These are phyloP conservation scores for Venturia carpophila DNA, from an alignment of 2,329 filamentous ascomycete species.

Conservation along the genomic window DNA sequence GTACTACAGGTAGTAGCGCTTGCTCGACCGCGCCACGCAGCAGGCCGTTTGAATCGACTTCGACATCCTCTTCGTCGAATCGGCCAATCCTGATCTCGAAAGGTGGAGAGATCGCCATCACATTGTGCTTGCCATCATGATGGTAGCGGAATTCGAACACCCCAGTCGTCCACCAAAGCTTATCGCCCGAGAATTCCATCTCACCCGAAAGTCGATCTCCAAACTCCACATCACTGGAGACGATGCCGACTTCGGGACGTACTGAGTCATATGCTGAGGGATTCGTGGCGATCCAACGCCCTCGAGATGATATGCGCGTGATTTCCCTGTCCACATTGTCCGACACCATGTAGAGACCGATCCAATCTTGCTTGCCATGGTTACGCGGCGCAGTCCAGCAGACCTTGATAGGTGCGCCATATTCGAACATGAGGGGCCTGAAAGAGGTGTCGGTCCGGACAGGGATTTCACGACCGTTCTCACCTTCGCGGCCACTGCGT, in stretches of 20 bases:
- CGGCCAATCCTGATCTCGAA: slow-evolving; percentile 82
- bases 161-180: slow-evolving; percentile 94
- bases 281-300: slow-evolving; percentile 81
- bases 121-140: slow-evolving; percentile 83
- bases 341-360: slow-evolving; percentile 91
- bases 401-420: slow-evolving; percentile 81
- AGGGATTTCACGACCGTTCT: slow-evolving; percentile 59
- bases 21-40: slow-evolving; percentile 65
- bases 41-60: slow-evolving; percentile 50
- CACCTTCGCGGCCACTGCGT: slow-evolving; percentile 65
- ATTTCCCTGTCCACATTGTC: slow-evolving; percentile 82
- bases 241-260: slow-evolving; percentile 67
- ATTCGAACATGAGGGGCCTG: slow-evolving; percentile 74
- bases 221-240: slow-evolving; percentile 56
- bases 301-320: slow-evolving; percentile 76
- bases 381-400: slow-evolving; percentile 83
- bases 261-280: slow-evolving; percentile 67
- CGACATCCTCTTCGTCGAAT: slow-evolving; percentile 67
- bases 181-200: slow-evolving; percentile 82
- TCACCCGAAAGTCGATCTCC: slow-evolving; percentile 57
- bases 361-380: slow-evolving; percentile 88
- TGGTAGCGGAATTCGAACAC: slow-evolving; percentile 97
- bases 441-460: slow-evolving; percentile 56
- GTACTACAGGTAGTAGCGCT: slow-evolving; percentile 71
- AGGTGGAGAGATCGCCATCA: slow-evolving; percentile 87